These are phyloP conservation scores for Ilex asprella DNA, from an alignment of 257 asterid species.

Conservation along the genomic window DNA sequence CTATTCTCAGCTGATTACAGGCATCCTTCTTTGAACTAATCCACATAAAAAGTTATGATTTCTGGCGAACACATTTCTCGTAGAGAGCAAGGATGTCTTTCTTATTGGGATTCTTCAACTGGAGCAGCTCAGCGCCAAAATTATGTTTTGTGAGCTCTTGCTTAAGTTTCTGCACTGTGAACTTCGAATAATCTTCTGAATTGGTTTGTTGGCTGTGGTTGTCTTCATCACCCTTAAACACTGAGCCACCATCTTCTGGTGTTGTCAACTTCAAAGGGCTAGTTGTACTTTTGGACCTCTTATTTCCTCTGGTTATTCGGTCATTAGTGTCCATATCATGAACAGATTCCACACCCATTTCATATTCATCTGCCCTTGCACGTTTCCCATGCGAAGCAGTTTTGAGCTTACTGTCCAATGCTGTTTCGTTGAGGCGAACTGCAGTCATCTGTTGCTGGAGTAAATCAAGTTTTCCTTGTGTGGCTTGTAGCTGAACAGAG, in stretches of 20 bases:
- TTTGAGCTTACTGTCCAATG: constrained; percentile 50
- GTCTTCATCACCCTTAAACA: constrained; percentile 57
- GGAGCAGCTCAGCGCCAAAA: constrained; percentile 66
- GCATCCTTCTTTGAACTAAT: too few species aligned
- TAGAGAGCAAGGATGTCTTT: constrained; percentile 71
- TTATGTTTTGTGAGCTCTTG: constrained; percentile 64
- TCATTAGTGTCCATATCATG: constrained; percentile 51
- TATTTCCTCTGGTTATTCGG: constrained; percentile 38
- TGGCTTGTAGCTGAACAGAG: constrained; percentile 75
- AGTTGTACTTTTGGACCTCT: constrained; percentile 67
- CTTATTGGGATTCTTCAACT: constrained; percentile 54
- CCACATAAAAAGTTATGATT: constrained; percentile 15
- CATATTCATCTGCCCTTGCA: constrained; percentile 65
- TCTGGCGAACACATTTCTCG: constrained; percentile 51
- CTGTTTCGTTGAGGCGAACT: constrained; percentile 53
- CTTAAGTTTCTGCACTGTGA: constrained; percentile 59
- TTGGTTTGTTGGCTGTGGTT: constrained; percentile 52
- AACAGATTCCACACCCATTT: constrained; percentile 62
- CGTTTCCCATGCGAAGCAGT: constrained; percentile 77
- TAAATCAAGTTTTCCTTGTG: constrained; percentile 68
- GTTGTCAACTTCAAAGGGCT: constrained; percentile 50
- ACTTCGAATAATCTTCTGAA: constrained; percentile 54
- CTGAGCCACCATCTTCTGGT: constrained; percentile 94
- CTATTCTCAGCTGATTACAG: too few species aligned
- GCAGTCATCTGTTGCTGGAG: constrained; percentile 73